Evolutionary conservation across 305 asterid species (phyloP), one percentile per base, ranked within the genome.

Genomic region (Rubia balearica): DNA sequence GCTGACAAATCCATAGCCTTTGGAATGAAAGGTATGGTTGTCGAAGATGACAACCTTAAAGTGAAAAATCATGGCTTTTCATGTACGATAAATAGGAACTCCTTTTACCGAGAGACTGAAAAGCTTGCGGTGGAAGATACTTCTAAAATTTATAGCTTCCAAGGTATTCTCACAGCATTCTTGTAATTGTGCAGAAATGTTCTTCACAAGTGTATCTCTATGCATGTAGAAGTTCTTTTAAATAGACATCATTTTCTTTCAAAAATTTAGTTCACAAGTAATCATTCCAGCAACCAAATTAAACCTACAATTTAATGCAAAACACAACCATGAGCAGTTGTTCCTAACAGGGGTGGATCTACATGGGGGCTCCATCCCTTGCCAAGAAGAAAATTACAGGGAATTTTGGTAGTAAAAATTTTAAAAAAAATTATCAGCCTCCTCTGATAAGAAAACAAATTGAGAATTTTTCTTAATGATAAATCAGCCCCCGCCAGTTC

Each of bases 251-350:
- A 17, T 11, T 27, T 22, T 30, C 17, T 42, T 21, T 16, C 24
- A 17, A 56, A 43, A 14, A 14, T 48, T 3, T 65, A 53, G 14
- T 42, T 12, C 17, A 14, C 56, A 12, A 40, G 67, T 27, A 66
- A 30, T 6, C 55, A 73, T 45, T 61, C n/a, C 17, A 48, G 6
- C 17, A 51, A n/a, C 7, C 5, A 49, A 56, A 53, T 40, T 53
- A 10, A 49, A 49, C 41, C n/a, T 42, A 12, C 65, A 21, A 72
- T 38, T 33, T 19, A 24, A 61, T 24, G 45, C 19, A 48, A 43
- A 53, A 63, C n/a, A 74, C 78, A 42, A 79, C 90, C 98, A 96
- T 88, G 97, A 69, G 98, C 98, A 81, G 73, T 81, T 65, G n/a
- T n/a, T n/a, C n/a, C n/a, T n/a, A n/a, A n/a, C n/a, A n/a, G n/a